These are phyloP conservation scores for Paramecium octaurelia DNA, from an alignment of 73 alveolate species.

Conservation along the genomic window DNA sequence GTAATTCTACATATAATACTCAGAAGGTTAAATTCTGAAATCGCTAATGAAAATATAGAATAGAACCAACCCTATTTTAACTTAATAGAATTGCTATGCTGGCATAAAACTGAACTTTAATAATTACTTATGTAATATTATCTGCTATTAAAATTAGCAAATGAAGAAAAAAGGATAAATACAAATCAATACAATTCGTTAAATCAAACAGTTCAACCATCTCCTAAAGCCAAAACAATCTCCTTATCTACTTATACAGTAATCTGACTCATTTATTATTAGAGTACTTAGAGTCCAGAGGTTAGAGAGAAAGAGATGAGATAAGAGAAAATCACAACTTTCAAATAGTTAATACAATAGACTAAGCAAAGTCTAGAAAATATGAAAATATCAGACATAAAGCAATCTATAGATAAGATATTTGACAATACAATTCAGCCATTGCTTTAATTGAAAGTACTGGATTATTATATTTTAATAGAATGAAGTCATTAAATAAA, in stretches of 20 bases:
- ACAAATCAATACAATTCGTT: neutral
- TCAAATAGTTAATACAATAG: neutral
- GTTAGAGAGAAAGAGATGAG: conserved; percentile 32
- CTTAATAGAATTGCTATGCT: neutral
- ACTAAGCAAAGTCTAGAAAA: neutral
- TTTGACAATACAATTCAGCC: conserved; percentile 9
- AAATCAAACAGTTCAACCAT: neutral
- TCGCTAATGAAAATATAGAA: conserved; percentile 24
- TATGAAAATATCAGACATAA: neutral
- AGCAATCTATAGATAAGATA: neutral
- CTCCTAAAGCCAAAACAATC: conserved; percentile 4
- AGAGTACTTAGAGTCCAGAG: conserved; percentile 36
- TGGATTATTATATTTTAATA: neutral
- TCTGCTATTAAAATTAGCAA: neutral
- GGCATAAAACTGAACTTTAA: conserved; percentile 9
- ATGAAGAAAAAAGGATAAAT: neutral
- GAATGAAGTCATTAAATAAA: neutral
- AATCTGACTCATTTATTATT: neutral
- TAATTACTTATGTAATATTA: neutral
- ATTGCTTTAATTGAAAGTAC: neutral
- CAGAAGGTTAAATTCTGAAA: conserved; percentile 29
- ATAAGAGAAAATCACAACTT: neutral
- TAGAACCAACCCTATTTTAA: neutral
- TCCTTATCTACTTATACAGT: conserved; percentile 43
- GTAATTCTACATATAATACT: neutral